Percentiles rank a stretch among this genome's conserved stretches.
phyloP scores from a whole-genome alignment of 495 filamentous ascomycete species.

The Penicillium bovifimosum region DNA sequence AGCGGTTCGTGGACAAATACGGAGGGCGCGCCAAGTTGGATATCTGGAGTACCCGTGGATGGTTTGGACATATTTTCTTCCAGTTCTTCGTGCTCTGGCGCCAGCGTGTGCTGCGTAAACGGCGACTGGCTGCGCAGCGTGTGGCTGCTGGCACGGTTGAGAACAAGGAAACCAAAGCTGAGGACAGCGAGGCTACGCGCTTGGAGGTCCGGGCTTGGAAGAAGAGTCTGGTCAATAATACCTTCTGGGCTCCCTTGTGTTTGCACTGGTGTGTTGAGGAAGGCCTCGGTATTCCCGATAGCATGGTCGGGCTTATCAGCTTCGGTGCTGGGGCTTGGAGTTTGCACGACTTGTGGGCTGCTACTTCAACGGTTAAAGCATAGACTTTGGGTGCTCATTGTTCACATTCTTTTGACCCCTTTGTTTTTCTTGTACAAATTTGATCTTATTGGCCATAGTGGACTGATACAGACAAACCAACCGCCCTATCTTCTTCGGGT shows the following conservation, averaged over 20 bases:
- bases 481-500: too few species aligned
- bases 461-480: too few species aligned
- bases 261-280: constrained; percentile 78
- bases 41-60: constrained; percentile 72
- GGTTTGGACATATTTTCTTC: constrained; percentile 70
- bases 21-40: constrained; percentile 51
- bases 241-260: constrained; percentile 55
- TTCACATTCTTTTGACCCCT: neutral
- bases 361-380: constrained; percentile 29
- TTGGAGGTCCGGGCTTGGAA: constrained; percentile 42
- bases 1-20: constrained; percentile 50
- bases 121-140: constrained; percentile 16
- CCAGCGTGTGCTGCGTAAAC: constrained; percentile 37
- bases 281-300: constrained; percentile 64
- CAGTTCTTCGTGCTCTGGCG: constrained; percentile 63
- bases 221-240: constrained; percentile 45
- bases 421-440: constrained; percentile 5
- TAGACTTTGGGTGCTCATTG: constrained; percentile 2
- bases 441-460: constrained; percentile 11
- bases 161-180: constrained; percentile 28
- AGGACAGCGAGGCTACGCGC: constrained; percentile 32
- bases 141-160: constrained; percentile 13
- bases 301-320: constrained; percentile 59
- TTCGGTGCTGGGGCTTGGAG: constrained; percentile 51
- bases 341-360: constrained; percentile 33